phyloP scores from a whole-genome alignment of 2,329 filamentous ascomycete species.

The Stemphylium beticola region DNA sequence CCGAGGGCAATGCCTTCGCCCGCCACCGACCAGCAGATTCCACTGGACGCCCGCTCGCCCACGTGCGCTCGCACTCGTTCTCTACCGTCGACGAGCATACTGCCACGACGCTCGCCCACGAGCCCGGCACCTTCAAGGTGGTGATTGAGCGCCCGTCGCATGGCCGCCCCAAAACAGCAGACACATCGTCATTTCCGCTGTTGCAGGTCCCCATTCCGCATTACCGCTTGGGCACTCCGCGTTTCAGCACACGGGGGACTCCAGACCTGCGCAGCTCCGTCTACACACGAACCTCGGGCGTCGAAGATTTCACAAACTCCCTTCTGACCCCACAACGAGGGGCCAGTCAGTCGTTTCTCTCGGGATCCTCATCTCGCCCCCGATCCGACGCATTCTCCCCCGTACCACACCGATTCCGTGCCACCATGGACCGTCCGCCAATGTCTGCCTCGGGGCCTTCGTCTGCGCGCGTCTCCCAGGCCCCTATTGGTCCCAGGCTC shows the following conservation, averaged over 20 bases:
- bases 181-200: constrained; percentile 61
- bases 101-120: constrained; percentile 56
- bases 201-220: constrained; percentile 81
- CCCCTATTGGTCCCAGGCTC: constrained; percentile 66
- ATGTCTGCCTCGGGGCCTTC: constrained; percentile 44
- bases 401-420: constrained; percentile 39
- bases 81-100: constrained; percentile 74
- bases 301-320: constrained; percentile 73
- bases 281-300: constrained; percentile 69
- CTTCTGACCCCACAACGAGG: constrained; percentile 53
- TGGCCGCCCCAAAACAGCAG: constrained; percentile 68
- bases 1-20: constrained; percentile 23
- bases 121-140: constrained; percentile 76
- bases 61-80: constrained; percentile 71
- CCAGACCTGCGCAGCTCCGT: constrained; percentile 81
- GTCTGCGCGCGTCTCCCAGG: constrained; percentile 46
- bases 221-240: constrained; percentile 81
- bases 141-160: constrained; percentile 74
- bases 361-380: constrained; percentile 41
- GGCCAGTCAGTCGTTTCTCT: constrained; percentile 42
- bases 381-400: constrained; percentile 48
- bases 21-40: constrained; percentile 18
- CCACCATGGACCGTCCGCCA: constrained; percentile 45
- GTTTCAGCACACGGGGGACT: constrained; percentile 78
- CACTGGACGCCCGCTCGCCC: constrained; percentile 30